Evolutionary conservation across 2,329 filamentous ascomycete genomes (phyloP).

Genomic region (Aspergillus latus): DNA sequence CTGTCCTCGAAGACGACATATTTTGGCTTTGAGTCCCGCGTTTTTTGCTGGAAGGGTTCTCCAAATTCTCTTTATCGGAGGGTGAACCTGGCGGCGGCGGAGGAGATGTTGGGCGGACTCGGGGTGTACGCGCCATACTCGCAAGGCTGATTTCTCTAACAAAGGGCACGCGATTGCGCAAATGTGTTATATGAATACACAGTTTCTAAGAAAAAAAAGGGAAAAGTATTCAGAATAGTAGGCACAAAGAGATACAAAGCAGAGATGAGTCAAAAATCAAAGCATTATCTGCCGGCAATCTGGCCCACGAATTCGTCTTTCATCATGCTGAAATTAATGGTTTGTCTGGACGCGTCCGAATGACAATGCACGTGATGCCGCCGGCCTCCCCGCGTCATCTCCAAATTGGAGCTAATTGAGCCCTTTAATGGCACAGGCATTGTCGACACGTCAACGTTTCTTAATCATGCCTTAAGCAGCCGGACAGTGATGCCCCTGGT

Average conservation of each 20-base stretch:
- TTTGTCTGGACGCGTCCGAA: conserved; percentile 3
- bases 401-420: conserved; percentile 6
- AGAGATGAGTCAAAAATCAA: neutral
- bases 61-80: conserved; percentile 54
- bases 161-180: conserved; percentile 15
- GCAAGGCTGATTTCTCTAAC: conserved; percentile 18
- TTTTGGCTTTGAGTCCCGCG: conserved; percentile 46
- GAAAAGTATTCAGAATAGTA: neutral
- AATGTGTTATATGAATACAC: neutral
- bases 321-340: neutral
- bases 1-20: conserved; percentile 39
- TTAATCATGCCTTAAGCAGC: conserved; percentile 15
- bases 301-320: neutral
- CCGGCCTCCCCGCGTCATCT: conserved; percentile 7
- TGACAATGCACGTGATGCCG: conserved; percentile 8
- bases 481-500: conserved; percentile 7
- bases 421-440: neutral
- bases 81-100: conserved; percentile 37
- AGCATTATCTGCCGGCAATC: neutral
- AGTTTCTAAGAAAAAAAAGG: neutral
- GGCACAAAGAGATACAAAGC: neutral
- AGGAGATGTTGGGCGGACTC: conserved; percentile 18
- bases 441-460: neutral
- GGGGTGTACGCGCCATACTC: conserved; percentile 31
- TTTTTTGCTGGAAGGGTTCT: conserved; percentile 23